Evolutionary conservation across 129 eudicot genomes (phyloP).

Genomic region (Saposhnikovia divaricata): DNA sequence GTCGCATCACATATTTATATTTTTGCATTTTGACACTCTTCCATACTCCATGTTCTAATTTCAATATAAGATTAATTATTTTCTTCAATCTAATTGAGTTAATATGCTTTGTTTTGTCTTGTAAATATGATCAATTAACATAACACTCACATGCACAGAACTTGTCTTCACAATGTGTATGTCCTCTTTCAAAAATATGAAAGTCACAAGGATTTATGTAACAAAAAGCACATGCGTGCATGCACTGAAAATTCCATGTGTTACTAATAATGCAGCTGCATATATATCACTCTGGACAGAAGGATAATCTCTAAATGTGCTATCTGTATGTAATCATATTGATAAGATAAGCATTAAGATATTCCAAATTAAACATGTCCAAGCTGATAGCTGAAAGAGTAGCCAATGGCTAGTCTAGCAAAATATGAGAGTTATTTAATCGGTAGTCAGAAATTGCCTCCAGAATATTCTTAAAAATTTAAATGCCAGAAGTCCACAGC

Average conservation of each 20-base stretch:
- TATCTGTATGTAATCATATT: not conserved
- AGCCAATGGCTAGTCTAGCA: too few relatives aligned
- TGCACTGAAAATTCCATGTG: too few relatives aligned
- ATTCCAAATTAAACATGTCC: too few relatives aligned
- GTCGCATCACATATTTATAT: not conserved
- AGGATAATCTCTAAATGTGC: not conserved
- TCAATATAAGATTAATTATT: not conserved
- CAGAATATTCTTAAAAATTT: too few relatives aligned
- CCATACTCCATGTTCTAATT: not conserved
- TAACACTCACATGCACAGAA: not conserved
- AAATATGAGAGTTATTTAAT: too few relatives aligned
- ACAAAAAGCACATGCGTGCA: too few relatives aligned
- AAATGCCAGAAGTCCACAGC: not conserved
- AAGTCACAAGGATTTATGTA: too few relatives aligned
- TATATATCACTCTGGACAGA: too few relatives aligned
- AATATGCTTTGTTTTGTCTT: not conserved
- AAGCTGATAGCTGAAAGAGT: not conserved
- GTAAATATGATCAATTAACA: not conserved
- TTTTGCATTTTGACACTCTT: not conserved
- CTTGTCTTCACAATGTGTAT: too few relatives aligned
- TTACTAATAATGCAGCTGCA: too few relatives aligned
- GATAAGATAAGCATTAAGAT: not conserved
- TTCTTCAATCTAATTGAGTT: not conserved
- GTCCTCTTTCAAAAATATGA: too few relatives aligned
- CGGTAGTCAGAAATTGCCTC: not conserved